Base-by-base conservation (phyloP, 257 asterid genomes). In the Forsythia viridissima region DNA sequence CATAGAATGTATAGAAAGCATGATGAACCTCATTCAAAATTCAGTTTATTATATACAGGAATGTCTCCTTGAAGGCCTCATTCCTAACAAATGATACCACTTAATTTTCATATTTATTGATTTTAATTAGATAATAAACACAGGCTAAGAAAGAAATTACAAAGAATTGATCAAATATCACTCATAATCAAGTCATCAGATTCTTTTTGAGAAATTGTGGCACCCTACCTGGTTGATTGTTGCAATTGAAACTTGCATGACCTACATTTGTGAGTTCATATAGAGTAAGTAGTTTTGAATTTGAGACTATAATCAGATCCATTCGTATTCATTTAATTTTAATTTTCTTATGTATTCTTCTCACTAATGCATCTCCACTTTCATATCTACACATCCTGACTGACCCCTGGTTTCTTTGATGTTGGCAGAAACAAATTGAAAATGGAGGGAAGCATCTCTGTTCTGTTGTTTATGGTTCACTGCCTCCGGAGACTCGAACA, bases 391-490 rank as follows among this genome's bases (percentile, higher is more conserved):
- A 36, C 63, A 34, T 72, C 37, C 48, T 77, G 72, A 66, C 24
- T 46, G 75, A 44, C 52, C 52, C 78, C 76, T 81, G 71, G 41
- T 76, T 51, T 73, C 55, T 76, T 73, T 75, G 42, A 59, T 87
- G 51, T 82, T 80, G 83, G 74, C 98, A 95, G 98, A 91, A 80
- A 84, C 77, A 73, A 85, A 91, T 95, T 71, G 97, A 95, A 90
- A 83, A 24, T 24, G 89, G 79, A 69, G 85, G 88, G 86, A 89
- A 80, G 79, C 99, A 93, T 86, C 94, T 86, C 41, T 95, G 98
- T 83, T 95, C 99, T 80, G 94, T 95, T 77, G 99, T 95, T 82
- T 95, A 95, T 86, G 99, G 99, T 76, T 95, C 99, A 81, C 85
- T 95, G 82, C 99, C 99, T 39, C 97, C 99, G 36, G 96, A 89